Evolutionary conservation across 2,329 filamentous ascomycete genomes (phyloP), one percentile per base, ranked within the genome.

Genomic region (Rutstroemia sp.): DNA sequence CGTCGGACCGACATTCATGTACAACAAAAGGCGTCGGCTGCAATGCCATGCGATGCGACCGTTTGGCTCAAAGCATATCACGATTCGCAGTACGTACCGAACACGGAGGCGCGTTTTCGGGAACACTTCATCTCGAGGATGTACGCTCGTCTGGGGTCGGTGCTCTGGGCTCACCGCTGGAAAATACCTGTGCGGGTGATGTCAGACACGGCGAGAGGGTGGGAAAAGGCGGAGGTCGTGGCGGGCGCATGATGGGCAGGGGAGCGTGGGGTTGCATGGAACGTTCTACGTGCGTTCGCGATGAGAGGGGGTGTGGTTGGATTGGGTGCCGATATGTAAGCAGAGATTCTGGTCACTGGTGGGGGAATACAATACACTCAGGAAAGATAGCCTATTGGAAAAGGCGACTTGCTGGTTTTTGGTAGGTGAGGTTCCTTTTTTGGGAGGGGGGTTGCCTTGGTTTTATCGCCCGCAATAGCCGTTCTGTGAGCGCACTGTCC

Each of bases 321-420:
- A 7, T 14, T 25, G 23, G 12, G 25, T 39, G 30, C 38, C 36
- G 53, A 55, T 55, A 51, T 51, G 47, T 55, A 55, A 55, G 53
- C 46, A 44, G 39, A 16, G 17, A 2, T 7, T 17, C 3, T 44
- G n/a, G 40, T 17, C 19, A 21, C 3, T 44, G 51, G 17, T 55
- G 39, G 44, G 21, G 23, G 44, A 23, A 36, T 25, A 23, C 23
- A 4, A 4, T 14, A 14, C 16, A 19, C 19, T 19, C 19, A 19
- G 19, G 19, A 6, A 17, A 34, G 9, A 55, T 55, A 55, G 53
- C 47, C 53, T 55, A 55, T 51, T 27, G 45, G 5, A 44, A 54
- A 44, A 50, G 52, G 47, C 38, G 45, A 51, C 25, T 42, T 42
- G 16, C 39, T 42, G 9, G 9, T 12, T 34, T 14, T 8, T 9